phyloP scores from a whole-genome alignment of 2,329 filamentous ascomycete species.

The Penicillium sp. region DNA sequence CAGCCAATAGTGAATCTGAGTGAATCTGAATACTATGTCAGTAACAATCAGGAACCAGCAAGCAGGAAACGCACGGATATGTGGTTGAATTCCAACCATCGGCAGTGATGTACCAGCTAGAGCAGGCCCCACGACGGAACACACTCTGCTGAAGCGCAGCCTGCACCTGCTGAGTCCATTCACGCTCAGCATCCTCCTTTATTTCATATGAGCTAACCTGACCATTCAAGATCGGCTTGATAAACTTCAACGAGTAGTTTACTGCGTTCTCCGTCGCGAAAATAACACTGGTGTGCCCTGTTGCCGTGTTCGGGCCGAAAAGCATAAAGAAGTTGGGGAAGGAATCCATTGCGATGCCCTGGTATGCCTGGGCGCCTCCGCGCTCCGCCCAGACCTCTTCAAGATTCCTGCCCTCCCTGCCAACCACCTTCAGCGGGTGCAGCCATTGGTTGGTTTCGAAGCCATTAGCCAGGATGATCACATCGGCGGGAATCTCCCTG shows the following conservation, averaged over 20 bases:
- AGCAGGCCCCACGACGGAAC: slow-evolving; percentile 48
- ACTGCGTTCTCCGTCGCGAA: slow-evolving; percentile 61
- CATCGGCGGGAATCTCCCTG: slow-evolving; percentile 53
- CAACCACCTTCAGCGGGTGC: slow-evolving; percentile 53
- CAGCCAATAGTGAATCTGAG: slow-evolving; percentile 51
- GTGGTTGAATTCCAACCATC: slow-evolving; percentile 51
- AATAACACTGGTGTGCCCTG: slow-evolving; percentile 60
- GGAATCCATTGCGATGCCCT: slow-evolving; percentile 55
- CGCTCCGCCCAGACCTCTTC: slow-evolving; percentile 57
- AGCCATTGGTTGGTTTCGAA: slow-evolving; percentile 58
- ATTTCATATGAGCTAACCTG: slow-evolving; percentile 48
- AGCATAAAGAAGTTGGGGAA: slow-evolving; percentile 67
- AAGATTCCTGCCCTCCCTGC: slow-evolving; percentile 50
- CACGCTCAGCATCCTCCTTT: slow-evolving; percentile 47
- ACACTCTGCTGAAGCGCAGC: slow-evolving; percentile 46
- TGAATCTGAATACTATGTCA: slow-evolving; percentile 37
- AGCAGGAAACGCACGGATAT: slow-evolving; percentile 41
- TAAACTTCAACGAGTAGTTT: slow-evolving; percentile 58
- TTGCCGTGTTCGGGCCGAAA: slow-evolving; percentile 61
- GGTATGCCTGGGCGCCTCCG: slow-evolving; percentile 62
- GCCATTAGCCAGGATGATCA: slow-evolving; percentile 61
- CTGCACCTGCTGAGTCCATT: slow-evolving; percentile 50
- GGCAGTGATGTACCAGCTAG: slow-evolving; percentile 50
- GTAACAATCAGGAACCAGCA: neutral
- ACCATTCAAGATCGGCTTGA: slow-evolving; percentile 52